These are phyloP conservation scores for Echinosophora koreensis DNA, from an alignment of 306 rosid genomes.

Conservation along the genomic window DNA sequence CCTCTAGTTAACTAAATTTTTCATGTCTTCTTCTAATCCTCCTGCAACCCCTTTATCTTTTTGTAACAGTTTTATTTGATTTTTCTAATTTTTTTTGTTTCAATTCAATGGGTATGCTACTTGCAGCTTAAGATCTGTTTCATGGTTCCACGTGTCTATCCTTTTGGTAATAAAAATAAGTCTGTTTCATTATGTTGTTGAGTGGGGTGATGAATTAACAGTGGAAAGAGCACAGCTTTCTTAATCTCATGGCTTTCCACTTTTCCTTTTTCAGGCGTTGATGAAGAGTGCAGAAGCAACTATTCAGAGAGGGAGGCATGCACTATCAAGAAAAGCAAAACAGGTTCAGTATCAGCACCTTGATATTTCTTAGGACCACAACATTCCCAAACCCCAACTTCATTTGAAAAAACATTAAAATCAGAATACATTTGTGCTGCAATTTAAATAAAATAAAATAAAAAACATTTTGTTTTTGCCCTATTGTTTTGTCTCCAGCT, in stretches of 20 bases:
- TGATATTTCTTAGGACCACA: slow-evolving; percentile 68
- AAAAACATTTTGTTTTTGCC: neutral
- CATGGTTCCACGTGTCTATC: slow-evolving; percentile 13
- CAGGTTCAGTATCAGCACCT: slow-evolving; percentile 74
- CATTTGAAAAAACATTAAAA: slow-evolving; percentile 11
- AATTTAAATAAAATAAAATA: slow-evolving; percentile 27
- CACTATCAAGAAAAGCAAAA: slow-evolving; percentile 82
- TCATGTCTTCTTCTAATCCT: slow-evolving; percentile 21
- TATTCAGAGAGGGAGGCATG: slow-evolving; percentile 78
- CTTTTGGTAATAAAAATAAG: slow-evolving; percentile 36
- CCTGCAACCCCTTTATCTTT: slow-evolving; percentile 38
- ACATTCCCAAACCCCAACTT: slow-evolving; percentile 45
- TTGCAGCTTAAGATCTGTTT: slow-evolving; percentile 60
- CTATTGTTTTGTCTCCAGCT: slow-evolving; percentile 16
- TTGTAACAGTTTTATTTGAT: neutral
- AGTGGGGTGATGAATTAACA: slow-evolving; percentile 50
- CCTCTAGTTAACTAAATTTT: slow-evolving; percentile 21
- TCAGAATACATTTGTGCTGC: slow-evolving; percentile 29
- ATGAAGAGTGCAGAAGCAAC: slow-evolving; percentile 80
- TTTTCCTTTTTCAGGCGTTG: slow-evolving; percentile 70
- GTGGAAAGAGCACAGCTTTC: slow-evolving; percentile 68
- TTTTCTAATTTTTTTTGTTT: neutral
- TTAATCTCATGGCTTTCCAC: slow-evolving; percentile 46
- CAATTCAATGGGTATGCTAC: slow-evolving; percentile 43
- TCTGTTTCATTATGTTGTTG: slow-evolving; percentile 20